Base-by-base conservation (phyloP, 2,329 filamentous ascomycete genomes). In the Monosporascus cannonballus region DNA sequence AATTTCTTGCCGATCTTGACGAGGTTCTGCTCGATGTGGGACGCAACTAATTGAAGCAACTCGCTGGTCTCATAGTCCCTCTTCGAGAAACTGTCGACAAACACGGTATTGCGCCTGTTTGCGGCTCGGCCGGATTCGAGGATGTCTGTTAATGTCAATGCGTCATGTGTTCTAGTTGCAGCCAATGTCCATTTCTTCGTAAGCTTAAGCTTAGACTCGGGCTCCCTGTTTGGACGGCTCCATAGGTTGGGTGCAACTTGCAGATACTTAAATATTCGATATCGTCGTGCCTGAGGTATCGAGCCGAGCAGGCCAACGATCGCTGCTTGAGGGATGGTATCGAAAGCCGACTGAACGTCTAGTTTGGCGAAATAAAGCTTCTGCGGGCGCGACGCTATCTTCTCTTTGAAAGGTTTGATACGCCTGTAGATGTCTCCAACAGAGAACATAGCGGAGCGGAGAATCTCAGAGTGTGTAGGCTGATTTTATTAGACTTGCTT, bases 291-390 rank as follows among this genome's bases (percentile, higher is more conserved):
- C 14, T 72, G 73, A 57, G 69, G 81, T 58, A 80, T 83, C 50
- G 65, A 84, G 53, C 58, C 69, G 57, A 95, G 79, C 25, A 97
- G 74, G 24, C 76, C 67, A 36, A 96, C 65, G 18, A 97, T 75
- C 1, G 83, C 81, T 25, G 79, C 71, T 67, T 97, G 94, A 0
- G 94, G 94, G 45, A 99, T 96, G 0, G 89, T 96, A 69, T 99
- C 94, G 67, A 96, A 99, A 61, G 93, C 96, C 2, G 90, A 84
- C 66, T 89, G 83, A 20, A 99, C 92, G 64, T 99, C 94, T 14
- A 96, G 76, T 67, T 99, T 99, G 55, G 86, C 92, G 70, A 97
- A 96, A 69, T 89, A 97, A 1, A 96, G 71, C 4, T 69, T 75
- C 8, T 65, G 62, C 0, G 70, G 61, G 0, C 58, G 56, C 1